Base-by-base conservation (phyloP, 1,284 basidiomycete genomes). In the Trametes sp. region DNA sequence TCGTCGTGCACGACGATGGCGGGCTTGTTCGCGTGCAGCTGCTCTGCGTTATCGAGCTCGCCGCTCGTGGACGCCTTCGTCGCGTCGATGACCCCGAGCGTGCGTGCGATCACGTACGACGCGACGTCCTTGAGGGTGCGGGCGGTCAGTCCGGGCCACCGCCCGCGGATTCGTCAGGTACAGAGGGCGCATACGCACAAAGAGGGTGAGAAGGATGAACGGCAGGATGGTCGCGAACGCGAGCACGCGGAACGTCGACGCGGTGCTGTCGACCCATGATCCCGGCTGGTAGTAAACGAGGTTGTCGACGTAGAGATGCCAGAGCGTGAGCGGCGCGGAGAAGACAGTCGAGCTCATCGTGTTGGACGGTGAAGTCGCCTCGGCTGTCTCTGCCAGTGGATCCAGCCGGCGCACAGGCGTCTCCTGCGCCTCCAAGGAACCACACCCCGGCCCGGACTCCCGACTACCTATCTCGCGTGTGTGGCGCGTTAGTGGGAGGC, bases 61-160 rank as follows among this genome's bases (percentile, higher is more conserved):
- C 88, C 87, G 73, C 81, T 85, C 24, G 88, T 90, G 24, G 87
- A 87, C 0, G 88, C 88, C 72, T 86, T 87, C 60, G 87, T 85
- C 63, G 85, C 83, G 74, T 91, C 89, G 65, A 90, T 83, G 62
- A 92, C 84, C 29, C 91, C 92, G 49, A 93, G 81, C 6, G 90
- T 93, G 62, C 91, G 87, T n/a, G 89, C 92, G 70, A 93, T 89
- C 58, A 87, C 85, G 69, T 93, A 93, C n/a, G 92, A 90, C 8
- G 85, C 81, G 58, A 93, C 85, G 73, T 93, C 91, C 91, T 93
- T 38, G 21, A 24, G 21, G 23, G 8, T 41, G 16, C 38, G 2
- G 33, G 28, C 19, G 38, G 11, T 53, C 23, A 36, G 33, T 19
- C 13, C 14, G 10, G 36, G 13, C 16, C 24, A 14, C 16, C 29